Conservation (phyloP, 352 stramenopile genomes). For the Halophytophthora batemanensis region DNA sequence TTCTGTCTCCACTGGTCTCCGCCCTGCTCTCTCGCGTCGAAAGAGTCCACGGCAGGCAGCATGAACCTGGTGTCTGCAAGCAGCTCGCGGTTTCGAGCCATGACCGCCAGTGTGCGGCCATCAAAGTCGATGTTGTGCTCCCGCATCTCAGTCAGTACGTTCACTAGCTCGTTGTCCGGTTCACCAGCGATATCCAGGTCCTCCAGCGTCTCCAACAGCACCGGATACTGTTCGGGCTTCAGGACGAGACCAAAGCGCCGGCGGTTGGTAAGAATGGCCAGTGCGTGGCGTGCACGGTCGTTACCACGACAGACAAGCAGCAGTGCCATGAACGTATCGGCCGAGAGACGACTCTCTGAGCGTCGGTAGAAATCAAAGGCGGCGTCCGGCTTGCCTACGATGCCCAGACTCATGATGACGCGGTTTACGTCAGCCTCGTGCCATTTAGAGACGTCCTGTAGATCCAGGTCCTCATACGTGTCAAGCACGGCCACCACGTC, state of each 20-base stretch:
- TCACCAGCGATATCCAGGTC: constrained; percentile 22
- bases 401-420: constrained; percentile 46
- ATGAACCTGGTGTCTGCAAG: constrained; percentile 29
- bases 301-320: constrained; percentile 44
- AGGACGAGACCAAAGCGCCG: constrained; percentile 48
- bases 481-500: constrained; percentile 35
- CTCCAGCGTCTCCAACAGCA: constrained; percentile 46
- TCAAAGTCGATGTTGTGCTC: constrained; percentile 23
- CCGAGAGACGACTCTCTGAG: constrained; percentile 37
- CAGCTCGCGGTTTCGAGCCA: constrained; percentile 34
- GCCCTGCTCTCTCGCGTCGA: not conserved
- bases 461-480: constrained; percentile 27
- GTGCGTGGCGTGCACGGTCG: constrained; percentile 36
- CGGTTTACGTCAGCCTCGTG: constrained; percentile 46
- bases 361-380: constrained; percentile 66
- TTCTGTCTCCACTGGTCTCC: not conserved
- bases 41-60: constrained; percentile 2
- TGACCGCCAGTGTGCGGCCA: constrained; percentile 23
- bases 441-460: constrained; percentile 29
- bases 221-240: constrained; percentile 35
- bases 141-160: constrained; percentile 44
- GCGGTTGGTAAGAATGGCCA: constrained; percentile 50
- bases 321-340: constrained; percentile 43
- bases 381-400: constrained; percentile 27
- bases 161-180: constrained; percentile 27